phyloP scores from a whole-genome alignment of 202 grass and related monocot genomes.

The Alloteropsis angusta region DNA sequence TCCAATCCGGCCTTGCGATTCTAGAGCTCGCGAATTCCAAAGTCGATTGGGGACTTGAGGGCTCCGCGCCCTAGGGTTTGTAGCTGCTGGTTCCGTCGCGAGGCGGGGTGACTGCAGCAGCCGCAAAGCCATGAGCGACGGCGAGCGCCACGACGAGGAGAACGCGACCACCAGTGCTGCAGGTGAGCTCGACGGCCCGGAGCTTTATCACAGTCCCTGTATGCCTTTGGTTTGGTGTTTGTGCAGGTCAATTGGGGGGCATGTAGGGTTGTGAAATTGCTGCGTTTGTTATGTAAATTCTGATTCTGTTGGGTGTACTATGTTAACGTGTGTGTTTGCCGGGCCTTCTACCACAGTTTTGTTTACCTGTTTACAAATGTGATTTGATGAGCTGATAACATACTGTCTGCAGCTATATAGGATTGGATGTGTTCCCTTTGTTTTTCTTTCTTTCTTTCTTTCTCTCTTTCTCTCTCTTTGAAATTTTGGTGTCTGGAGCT shows the following conservation, averaged over 20 bases:
- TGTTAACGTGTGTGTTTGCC: too few relatives aligned
- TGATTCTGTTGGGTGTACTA: too few relatives aligned
- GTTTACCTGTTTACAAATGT: too few relatives aligned
- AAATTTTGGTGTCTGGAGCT: background rate
- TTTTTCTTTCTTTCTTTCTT: too few relatives aligned
- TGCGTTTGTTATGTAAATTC: too few relatives aligned
- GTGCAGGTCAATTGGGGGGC: background rate
- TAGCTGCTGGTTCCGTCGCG: slow-evolving; percentile 5
- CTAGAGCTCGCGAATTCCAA: background rate
- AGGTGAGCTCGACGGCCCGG: slow-evolving; percentile 19
- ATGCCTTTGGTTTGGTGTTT: slow-evolving; percentile 10
- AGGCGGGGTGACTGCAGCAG: background rate
- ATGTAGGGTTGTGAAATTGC: slow-evolving; percentile 13
- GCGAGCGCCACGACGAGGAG: slow-evolving; percentile 36
- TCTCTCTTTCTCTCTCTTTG: too few relatives aligned
- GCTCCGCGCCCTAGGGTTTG: slow-evolving; percentile 17
- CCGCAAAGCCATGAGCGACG: slow-evolving; percentile 37
- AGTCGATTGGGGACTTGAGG: background rate
- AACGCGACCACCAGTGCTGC: slow-evolving; percentile 25
- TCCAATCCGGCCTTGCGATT: background rate
- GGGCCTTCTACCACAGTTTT: too few relatives aligned
- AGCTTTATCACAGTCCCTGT: background rate
- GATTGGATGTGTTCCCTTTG: too few relatives aligned
- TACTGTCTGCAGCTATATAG: too few relatives aligned
- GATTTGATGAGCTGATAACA: too few relatives aligned